These are phyloP conservation scores for Eutrema salsugineum DNA, from an alignment of 441 rosid species.

Conservation along the genomic window DNA sequence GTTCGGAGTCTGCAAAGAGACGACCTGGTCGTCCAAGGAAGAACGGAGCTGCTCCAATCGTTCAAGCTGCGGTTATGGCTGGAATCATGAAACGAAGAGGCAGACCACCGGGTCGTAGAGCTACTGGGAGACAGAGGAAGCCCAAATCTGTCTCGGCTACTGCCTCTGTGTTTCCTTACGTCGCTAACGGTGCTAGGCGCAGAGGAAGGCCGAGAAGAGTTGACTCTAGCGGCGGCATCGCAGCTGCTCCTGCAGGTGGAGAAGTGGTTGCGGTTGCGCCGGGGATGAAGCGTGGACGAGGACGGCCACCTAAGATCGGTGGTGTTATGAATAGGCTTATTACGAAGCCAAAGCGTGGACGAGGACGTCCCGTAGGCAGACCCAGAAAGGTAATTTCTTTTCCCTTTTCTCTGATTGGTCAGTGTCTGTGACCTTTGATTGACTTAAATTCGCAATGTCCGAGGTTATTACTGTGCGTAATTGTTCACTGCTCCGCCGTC, in stretches of 20 bases:
- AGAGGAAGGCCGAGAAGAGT: slow-evolving; percentile 61
- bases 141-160: slow-evolving; percentile 33
- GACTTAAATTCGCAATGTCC: background rate
- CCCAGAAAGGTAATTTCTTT: slow-evolving; percentile 53
- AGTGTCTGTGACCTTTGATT: background rate
- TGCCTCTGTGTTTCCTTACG: slow-evolving; percentile 41
- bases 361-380: slow-evolving; percentile 59
- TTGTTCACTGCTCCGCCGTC: background rate
- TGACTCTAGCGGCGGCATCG: background rate
- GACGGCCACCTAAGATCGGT: slow-evolving; percentile 53
- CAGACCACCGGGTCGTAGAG: slow-evolving; percentile 35
- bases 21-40: slow-evolving; percentile 52
- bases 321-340: slow-evolving; percentile 30
- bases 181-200: background rate
- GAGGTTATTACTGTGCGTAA: background rate
- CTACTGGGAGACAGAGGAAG: slow-evolving; percentile 55
- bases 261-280: slow-evolving; percentile 16
- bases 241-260: background rate
- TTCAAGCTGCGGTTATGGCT: background rate
- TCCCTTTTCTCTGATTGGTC: background rate
- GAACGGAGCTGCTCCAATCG: slow-evolving; percentile 4
- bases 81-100: slow-evolving; percentile 34
- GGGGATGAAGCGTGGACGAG: slow-evolving; percentile 42
- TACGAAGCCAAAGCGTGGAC: slow-evolving; percentile 24
- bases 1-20: slow-evolving; percentile 16